phyloP scores from a whole-genome alignment of 495 filamentous ascomycete species.

The Trichoderma erinaceum region DNA sequence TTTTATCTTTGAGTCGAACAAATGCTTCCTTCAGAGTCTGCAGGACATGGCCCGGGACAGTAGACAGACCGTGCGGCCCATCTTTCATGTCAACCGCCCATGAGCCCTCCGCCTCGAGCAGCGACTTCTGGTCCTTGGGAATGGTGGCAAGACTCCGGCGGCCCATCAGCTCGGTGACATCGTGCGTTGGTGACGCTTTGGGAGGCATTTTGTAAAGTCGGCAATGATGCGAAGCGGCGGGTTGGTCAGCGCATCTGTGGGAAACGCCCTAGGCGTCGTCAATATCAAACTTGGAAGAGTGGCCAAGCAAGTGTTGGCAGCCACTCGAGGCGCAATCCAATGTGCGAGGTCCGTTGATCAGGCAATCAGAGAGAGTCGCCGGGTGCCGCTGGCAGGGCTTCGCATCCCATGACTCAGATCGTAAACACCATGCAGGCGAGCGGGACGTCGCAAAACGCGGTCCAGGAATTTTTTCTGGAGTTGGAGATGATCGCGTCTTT shows the following conservation, averaged over 20 bases:
- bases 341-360: neutral
- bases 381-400: neutral
- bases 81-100: constrained; percentile 27
- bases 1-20: constrained; percentile 8
- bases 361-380: neutral
- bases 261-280: neutral
- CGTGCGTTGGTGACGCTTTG: neutral
- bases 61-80: constrained; percentile 23
- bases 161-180: constrained; percentile 3
- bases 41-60: constrained; percentile 36
- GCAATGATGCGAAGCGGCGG: neutral
- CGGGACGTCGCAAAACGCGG: constrained; percentile 11
- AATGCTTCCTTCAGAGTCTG: constrained; percentile 29
- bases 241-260: neutral
- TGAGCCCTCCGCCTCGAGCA: constrained; percentile 47
- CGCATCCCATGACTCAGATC: neutral
- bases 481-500: constrained; percentile 6
- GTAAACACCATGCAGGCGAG: neutral
- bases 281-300: neutral
- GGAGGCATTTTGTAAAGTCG: neutral
- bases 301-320: neutral
- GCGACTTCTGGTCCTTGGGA: constrained; percentile 51
- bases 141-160: constrained; percentile 43
- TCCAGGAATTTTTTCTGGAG: constrained; percentile 7
- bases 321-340: neutral